phyloP scores from a whole-genome alignment of 2,329 filamentous ascomycete genomes.

The Arthrobotrys pseudoclavata region DNA sequence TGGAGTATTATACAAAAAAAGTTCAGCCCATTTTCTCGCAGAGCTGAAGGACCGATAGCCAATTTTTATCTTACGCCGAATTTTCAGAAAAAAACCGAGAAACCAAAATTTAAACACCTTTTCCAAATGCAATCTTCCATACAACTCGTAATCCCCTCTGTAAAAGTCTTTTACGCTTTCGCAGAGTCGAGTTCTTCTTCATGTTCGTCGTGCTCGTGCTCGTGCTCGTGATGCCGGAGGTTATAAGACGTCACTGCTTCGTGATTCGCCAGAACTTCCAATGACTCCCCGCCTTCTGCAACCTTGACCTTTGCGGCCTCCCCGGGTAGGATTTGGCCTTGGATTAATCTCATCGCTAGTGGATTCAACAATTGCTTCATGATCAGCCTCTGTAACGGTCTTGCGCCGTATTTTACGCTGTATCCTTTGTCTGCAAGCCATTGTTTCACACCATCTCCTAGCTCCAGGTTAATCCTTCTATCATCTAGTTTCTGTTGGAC shows the following conservation, averaged over 20 bases:
- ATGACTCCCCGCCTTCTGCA: slow-evolving; percentile 73
- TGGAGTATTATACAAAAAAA: slow-evolving; percentile 26
- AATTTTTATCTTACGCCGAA: slow-evolving; percentile 19
- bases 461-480: slow-evolving; percentile 81
- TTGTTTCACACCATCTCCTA: slow-evolving; percentile 78
- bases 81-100: slow-evolving; percentile 4
- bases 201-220: slow-evolving; percentile 19
- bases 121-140: not conserved
- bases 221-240: slow-evolving; percentile 1
- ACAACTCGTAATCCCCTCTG: not conserved
- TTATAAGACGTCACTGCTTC: slow-evolving; percentile 39
- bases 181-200: slow-evolving; percentile 20
- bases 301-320: slow-evolving; percentile 80
- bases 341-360: slow-evolving; percentile 91
- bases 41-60: not conserved
- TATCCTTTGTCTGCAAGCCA: slow-evolving; percentile 94
- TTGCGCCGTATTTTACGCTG: slow-evolving; percentile 89
- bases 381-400: slow-evolving; percentile 91
- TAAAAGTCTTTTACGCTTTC: slow-evolving; percentile 4
- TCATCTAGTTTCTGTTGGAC: slow-evolving; percentile 86
- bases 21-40: not conserved
- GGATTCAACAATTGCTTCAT: slow-evolving; percentile 89
- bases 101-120: not conserved
- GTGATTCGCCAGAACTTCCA: slow-evolving; percentile 69
- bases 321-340: slow-evolving; percentile 82